Base-by-base conservation (phyloP, 345 rosid genomes). In the Brassica carinata region DNA sequence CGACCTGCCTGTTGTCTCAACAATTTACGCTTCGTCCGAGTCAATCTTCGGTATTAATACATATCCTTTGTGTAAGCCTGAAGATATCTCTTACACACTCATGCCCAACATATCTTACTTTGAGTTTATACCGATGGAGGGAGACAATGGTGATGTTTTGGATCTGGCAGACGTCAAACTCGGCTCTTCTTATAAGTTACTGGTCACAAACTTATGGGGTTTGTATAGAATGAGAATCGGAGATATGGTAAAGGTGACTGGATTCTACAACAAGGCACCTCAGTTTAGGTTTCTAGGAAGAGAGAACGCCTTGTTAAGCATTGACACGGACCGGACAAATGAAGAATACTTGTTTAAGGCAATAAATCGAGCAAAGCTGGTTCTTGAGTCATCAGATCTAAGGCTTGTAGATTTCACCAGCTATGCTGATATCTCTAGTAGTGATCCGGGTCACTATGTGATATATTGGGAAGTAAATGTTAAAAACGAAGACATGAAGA, bases 181-280 rank as follows among this genome's bases (percentile, higher is more conserved):
- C 31, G 64, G 64, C 29, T 58, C 13, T 19, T 19, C 64, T 19
- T 58, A 58, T 9, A 4, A 58, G 11, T 8, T 58, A 19, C 1
- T 58, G 29, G 64, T 58, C 5, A 58, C 64, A 19, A 58, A 2
- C 11, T 58, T 58, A 8, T 58, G 64, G 64, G 64, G 64, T 19
- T 58, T 58, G 29, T 58, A 58, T 19, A 58, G 64, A 58, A 58
- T 58, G 64, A 19, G 64, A 19, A 58, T 58, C 64, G 64, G 64
- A 58, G 64, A 58, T 58, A 58, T 58, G 9, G 13, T 58, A 58
- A 19, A 19, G 5, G 29, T 58, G 64, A 19, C 29, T 58, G 64
- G 64, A 7, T 58, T 58, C 29, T 1, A 58, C 63, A 58, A 58
- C 63, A 58, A 58, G 27, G 64, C 64, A 58, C 64, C 64, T 58